Conservation (phyloP, 1,284 basidiomycete species). For the Abortiporus biennis region DNA sequence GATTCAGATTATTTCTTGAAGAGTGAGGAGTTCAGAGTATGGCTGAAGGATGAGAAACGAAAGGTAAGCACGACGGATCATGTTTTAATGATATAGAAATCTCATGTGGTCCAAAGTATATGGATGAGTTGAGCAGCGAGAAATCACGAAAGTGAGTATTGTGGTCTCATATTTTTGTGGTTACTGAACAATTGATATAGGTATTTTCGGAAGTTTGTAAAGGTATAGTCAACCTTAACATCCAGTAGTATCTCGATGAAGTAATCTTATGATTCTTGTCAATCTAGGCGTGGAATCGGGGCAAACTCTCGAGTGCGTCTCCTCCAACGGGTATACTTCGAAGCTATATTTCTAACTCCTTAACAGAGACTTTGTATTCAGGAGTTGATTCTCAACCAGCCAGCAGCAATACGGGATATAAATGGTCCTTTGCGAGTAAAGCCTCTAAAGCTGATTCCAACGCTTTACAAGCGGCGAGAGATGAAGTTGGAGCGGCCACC, state of each 20-base stretch:
- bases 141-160: conserved; percentile 59
- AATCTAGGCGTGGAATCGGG: conserved; percentile 69
- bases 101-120: no score
- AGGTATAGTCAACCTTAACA: conserved; percentile 36
- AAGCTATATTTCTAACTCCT: neutral
- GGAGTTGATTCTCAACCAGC: conserved; percentile 50
- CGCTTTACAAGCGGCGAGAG: conserved; percentile 51
- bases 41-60: conserved; percentile 73
- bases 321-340: neutral
- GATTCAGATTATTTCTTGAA: conserved; percentile 77
- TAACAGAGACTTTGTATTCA: conserved; percentile 52
- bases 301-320: conserved; percentile 54
- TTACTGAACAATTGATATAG: conserved; percentile 33
- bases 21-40: conserved; percentile 68
- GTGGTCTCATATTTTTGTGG: conserved; percentile 15
- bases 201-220: conserved; percentile 81
- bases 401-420: conserved; percentile 55
- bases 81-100: no score
- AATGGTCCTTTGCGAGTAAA: conserved; percentile 49
- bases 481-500: conserved; percentile 56
- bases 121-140: conserved; percentile 71
- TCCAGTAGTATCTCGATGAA: neutral
- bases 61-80: conserved; percentile 54
- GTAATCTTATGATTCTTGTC: neutral
- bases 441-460: conserved; percentile 41